These are phyloP conservation scores for Nemania sp. DNA, from an alignment of 2,329 filamentous ascomycete genomes.

Conservation along the genomic window DNA sequence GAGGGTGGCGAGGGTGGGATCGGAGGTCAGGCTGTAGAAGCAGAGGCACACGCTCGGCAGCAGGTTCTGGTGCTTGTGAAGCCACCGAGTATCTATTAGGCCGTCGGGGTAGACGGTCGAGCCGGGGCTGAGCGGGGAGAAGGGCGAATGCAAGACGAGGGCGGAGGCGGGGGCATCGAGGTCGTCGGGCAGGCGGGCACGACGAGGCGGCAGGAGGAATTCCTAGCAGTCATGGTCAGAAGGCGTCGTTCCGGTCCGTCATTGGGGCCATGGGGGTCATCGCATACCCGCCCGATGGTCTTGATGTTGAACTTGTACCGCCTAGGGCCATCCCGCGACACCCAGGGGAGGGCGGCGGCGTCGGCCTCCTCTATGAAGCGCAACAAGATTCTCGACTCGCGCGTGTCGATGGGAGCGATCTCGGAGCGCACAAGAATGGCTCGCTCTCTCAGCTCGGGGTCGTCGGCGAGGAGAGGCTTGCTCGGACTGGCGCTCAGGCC, in stretches of 20 bases:
- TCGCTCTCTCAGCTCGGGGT: constrained; percentile 59
- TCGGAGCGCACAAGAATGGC: constrained; percentile 71
- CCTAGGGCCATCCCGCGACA: constrained; percentile 56
- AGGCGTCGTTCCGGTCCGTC: background rate
- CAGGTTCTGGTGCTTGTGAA: constrained; percentile 84
- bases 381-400: constrained; percentile 67
- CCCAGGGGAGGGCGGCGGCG: constrained; percentile 69
- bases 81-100: constrained; percentile 79
- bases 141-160: constrained; percentile 79
- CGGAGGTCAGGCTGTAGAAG: constrained; percentile 77
- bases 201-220: constrained; percentile 61
- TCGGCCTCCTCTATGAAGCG: constrained; percentile 69
- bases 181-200: constrained; percentile 57
- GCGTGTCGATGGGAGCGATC: constrained; percentile 66
- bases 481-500: constrained; percentile 62
- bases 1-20: constrained; percentile 74
- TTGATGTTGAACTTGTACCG: constrained; percentile 69
- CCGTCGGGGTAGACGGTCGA: constrained; percentile 90
- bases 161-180: constrained; percentile 53
- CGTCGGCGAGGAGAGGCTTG: constrained; percentile 48
- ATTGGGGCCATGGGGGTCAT: constrained; percentile 20
- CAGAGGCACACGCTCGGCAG: constrained; percentile 80
- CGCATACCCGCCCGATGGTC: constrained; percentile 79
- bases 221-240: constrained; percentile 46
- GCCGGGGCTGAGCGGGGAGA: constrained; percentile 84